Conservation (phyloP, 805 yeast species). For the Schwanniomyces pseudopolymorphus region DNA sequence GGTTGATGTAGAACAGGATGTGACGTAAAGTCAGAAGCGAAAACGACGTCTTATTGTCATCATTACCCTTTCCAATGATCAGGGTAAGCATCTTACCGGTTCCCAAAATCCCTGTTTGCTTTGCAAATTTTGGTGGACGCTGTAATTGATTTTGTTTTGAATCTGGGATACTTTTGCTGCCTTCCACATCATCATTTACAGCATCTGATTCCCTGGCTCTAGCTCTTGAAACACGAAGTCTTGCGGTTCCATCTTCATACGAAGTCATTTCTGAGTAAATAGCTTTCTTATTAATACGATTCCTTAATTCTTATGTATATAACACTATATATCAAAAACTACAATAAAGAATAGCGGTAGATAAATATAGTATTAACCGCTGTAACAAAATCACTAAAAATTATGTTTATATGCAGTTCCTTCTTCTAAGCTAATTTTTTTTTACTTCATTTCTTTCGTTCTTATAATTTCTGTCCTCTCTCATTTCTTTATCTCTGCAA, state of each 20-base stretch:
- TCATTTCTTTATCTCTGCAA: too few relatives aligned
- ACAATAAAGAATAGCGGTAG: background rate
- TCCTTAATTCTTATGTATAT: too few relatives aligned
- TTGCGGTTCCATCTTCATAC: background rate
- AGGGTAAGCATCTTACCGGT: background rate
- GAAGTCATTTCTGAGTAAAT: background rate
- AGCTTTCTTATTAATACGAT: too few relatives aligned
- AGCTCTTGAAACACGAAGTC: background rate
- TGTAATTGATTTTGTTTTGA: background rate
- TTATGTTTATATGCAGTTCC: background rate
- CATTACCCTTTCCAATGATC: background rate
- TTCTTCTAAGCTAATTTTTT: background rate
- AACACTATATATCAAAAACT: background rate
- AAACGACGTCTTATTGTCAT: background rate
- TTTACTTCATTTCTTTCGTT: background rate
- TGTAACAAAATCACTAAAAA: background rate
- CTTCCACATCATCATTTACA: background rate
- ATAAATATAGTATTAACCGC: background rate
- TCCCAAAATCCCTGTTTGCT: background rate
- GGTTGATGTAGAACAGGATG: conserved; percentile 31
- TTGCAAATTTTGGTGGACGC: background rate
- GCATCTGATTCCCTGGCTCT: background rate
- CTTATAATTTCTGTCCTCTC: background rate
- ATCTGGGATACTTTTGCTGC: background rate
- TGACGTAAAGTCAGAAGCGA: background rate